Percentiles rank a stretch among this genome's conserved stretches.
These are phyloP conservation scores for Vitis hybrid DNA, from an alignment of 177 flowering plant genomes.

Conservation along the genomic window DNA sequence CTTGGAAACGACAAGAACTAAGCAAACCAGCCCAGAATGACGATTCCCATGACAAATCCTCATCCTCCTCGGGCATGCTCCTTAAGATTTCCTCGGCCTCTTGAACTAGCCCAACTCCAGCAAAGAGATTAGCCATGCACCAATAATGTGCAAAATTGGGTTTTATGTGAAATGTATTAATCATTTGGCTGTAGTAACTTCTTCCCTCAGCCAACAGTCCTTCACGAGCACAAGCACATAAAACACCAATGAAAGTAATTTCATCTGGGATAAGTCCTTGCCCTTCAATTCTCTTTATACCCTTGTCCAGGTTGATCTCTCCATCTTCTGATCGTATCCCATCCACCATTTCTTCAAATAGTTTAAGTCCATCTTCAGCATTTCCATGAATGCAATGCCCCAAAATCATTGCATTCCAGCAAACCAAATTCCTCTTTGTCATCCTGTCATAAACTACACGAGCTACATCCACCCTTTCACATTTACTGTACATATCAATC, in stretches of 20 bases:
- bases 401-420: conserved; percentile 82
- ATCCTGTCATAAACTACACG: conserved; percentile 47
- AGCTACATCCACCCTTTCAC: conserved; percentile 46
- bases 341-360: conserved; percentile 47
- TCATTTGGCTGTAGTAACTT: conserved; percentile 52
- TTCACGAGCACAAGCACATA: conserved; percentile 77
- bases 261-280: conserved; percentile 51
- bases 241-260: conserved; percentile 60
- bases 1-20: conserved; percentile 50
- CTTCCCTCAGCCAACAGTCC: conserved; percentile 48
- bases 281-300: conserved; percentile 9
- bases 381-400: conserved; percentile 70
- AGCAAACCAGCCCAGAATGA: conserved; percentile 54
- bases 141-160: conserved; percentile 80
- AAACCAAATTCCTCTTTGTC: conserved; percentile 48
- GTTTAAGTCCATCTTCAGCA: conserved; percentile 55
- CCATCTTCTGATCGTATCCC: conserved; percentile 2
- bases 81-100: conserved; percentile 47
- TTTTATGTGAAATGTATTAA: conserved; percentile 33
- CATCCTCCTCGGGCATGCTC: conserved; percentile 36
- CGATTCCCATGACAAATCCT: conserved; percentile 35
- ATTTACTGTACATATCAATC: conserved; percentile 72
- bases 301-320: background rate
- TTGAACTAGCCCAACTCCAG: conserved; percentile 39
- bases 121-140: conserved; percentile 82